Percentiles rank a stretch among this genome's conserved stretches.
phyloP scores from a whole-genome alignment of 116 monocot species.

The Phalaenopsis hybrid region DNA sequence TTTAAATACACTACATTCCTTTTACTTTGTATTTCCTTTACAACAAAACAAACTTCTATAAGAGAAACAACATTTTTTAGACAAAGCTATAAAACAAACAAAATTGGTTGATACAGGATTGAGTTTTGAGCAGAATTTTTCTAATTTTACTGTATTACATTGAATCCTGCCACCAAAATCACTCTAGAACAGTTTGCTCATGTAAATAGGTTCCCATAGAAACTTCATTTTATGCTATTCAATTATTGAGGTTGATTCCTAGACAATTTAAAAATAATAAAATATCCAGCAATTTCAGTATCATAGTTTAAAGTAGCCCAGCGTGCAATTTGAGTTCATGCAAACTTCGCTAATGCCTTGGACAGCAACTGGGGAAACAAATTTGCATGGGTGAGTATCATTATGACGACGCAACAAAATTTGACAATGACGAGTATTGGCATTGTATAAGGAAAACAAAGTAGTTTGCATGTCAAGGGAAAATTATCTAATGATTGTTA shows the following conservation, averaged over 20 bases:
- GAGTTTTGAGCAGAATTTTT: neutral
- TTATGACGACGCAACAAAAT: neutral
- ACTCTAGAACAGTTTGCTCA: neutral
- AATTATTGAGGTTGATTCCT: neutral
- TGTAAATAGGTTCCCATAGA: neutral
- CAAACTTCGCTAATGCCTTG: too few species aligned
- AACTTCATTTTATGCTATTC: neutral
- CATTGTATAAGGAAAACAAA: neutral
- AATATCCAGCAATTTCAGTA: too few species aligned
- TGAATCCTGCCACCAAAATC: neutral
- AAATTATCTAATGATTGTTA: neutral
- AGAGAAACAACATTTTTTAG: neutral
- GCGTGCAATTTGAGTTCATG: too few species aligned
- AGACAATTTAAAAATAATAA: neutral
- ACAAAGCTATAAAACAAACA: neutral
- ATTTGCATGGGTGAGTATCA: neutral
- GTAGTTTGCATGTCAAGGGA: neutral
- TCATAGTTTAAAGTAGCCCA: too few species aligned
- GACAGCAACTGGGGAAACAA: neutral
- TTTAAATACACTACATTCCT: too few species aligned
- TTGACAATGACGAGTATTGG: neutral
- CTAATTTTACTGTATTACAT: neutral
- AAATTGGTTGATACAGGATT: neutral
- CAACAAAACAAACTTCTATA: neutral
- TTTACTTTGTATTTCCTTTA: too few species aligned